These are phyloP conservation scores for Ascochyta clinopodiicola DNA, from an alignment of 2,329 filamentous ascomycete genomes.

Conservation along the genomic window DNA sequence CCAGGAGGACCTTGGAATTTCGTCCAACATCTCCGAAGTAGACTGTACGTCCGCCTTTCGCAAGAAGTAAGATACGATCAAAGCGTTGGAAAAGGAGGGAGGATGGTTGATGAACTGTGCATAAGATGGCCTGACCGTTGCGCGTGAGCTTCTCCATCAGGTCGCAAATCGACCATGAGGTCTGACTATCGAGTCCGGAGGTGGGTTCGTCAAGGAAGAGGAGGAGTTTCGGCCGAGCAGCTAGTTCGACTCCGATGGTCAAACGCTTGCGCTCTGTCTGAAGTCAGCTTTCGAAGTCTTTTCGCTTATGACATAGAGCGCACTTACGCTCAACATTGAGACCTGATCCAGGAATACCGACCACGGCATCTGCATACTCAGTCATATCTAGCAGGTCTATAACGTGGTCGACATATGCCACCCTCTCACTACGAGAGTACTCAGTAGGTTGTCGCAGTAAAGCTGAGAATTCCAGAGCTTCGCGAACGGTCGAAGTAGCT, in stretches of 20 bases:
- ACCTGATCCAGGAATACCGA: constrained; percentile 25
- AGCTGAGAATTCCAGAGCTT: constrained; percentile 53
- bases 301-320: constrained; percentile 36
- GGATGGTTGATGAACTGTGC: constrained; percentile 93
- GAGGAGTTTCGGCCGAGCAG: constrained; percentile 40
- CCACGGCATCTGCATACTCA: constrained; percentile 29
- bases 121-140: constrained; percentile 80
- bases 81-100: constrained; percentile 92
- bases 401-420: constrained; percentile 29
- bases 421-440: constrained; percentile 19
- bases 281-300: background rate
- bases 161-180: constrained; percentile 69
- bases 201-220: constrained; percentile 68
- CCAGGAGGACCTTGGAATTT: constrained; percentile 68
- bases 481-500: constrained; percentile 39
- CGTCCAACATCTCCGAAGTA: constrained; percentile 82
- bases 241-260: constrained; percentile 61
- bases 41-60: constrained; percentile 76
- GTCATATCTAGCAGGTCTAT: constrained; percentile 26
- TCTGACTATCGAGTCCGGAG: constrained; percentile 73
- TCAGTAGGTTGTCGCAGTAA: constrained; percentile 31
- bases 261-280: constrained; percentile 63
- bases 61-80: constrained; percentile 77
- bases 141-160: constrained; percentile 87
- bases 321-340: constrained; percentile 54